phyloP scores from a whole-genome alignment of 176 grass and related monocot genomes.

The Zoysia pacifica region DNA sequence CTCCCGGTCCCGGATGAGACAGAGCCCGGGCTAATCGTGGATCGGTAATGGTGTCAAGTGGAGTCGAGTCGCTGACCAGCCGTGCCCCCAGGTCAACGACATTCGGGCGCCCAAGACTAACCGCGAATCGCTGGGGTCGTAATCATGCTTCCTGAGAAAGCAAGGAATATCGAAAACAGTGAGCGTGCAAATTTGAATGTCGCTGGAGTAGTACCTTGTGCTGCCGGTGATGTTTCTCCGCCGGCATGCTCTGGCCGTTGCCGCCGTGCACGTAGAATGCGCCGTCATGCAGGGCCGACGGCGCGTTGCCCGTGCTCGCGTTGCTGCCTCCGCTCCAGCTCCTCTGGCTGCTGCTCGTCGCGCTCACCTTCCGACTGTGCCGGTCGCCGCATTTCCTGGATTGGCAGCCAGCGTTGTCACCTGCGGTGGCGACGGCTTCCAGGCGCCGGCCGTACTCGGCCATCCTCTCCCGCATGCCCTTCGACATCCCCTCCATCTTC shows the following conservation, averaged over 20 bases:
- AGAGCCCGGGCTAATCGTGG: conserved; percentile 21
- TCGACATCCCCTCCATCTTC: conserved; percentile 94
- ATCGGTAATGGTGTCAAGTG: conserved; percentile 38
- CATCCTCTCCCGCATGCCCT: conserved; percentile 79
- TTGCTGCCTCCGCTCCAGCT: conserved; percentile 54
- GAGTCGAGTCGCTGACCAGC: conserved; percentile 19
- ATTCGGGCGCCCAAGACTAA: conserved; percentile 40
- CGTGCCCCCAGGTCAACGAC: conserved; percentile 48
- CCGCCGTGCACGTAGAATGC: conserved; percentile 14
- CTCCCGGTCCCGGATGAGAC: conserved; percentile 27
- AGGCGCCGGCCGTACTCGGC: conserved; percentile 67
- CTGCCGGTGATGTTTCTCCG: conserved; percentile 39
- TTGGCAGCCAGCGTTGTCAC: conserved; percentile 23
- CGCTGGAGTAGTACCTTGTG: conserved; percentile 26
- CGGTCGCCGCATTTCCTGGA: conserved; percentile 45
- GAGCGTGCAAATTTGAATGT: conserved; percentile 44
- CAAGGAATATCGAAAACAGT: conserved; percentile 41
- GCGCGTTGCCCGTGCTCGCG: conserved; percentile 34
- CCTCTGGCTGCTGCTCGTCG: conserved; percentile 42
- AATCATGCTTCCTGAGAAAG: conserved; percentile 31
- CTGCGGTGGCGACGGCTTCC: conserved; percentile 31
- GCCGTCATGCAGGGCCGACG: conserved; percentile 22
- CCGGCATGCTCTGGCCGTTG: conserved; percentile 18
- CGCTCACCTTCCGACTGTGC: conserved; percentile 45
- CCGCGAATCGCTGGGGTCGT: neutral